Percentiles rank a stretch among this genome's conserved stretches.
These are phyloP conservation scores for Uncinocarpus reesii DNA, from an alignment of 2,329 filamentous ascomycete species.

Conservation along the genomic window DNA sequence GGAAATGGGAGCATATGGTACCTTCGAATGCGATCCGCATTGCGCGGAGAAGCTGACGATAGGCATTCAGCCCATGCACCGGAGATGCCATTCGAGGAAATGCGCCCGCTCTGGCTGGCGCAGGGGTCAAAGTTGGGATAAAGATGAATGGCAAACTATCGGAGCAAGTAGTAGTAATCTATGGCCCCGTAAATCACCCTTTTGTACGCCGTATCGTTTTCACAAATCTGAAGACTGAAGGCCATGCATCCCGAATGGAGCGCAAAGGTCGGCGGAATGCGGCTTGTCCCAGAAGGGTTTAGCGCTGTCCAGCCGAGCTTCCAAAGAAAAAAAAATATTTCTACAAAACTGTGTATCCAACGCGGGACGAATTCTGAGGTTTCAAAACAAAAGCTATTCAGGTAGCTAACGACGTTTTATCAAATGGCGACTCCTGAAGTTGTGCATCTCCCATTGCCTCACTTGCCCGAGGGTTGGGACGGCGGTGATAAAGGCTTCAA, in stretches of 20 bases:
- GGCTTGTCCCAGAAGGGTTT: constrained; percentile 10
- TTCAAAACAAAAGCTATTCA: background rate
- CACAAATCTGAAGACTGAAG: no score
- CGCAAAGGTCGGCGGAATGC: background rate
- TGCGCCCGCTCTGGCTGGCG: background rate
- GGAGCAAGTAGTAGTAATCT: background rate
- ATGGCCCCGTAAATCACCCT: no score
- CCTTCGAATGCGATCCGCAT: constrained; percentile 60
- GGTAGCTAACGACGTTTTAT: background rate
- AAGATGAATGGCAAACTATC: no score
- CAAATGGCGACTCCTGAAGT: constrained; percentile 53
- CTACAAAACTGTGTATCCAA: constrained; percentile 1
- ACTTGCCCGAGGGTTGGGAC: constrained; percentile 69
- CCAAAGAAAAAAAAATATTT: background rate
- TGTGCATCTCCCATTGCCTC: constrained; percentile 48
- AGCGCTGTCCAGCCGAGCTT: constrained; percentile 3
- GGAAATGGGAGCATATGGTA: constrained; percentile 29
- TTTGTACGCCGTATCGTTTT: no score
- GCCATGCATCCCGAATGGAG: no score
- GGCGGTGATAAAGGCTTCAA: constrained; percentile 79
- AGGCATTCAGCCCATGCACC: constrained; percentile 23
- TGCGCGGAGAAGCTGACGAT: constrained; percentile 21
- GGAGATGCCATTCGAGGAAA: constrained; percentile 7
- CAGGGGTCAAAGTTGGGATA: background rate
- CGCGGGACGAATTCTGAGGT: background rate